Conservation (phyloP, 148 eudicot species). For the Amaranthus cruentus region DNA sequence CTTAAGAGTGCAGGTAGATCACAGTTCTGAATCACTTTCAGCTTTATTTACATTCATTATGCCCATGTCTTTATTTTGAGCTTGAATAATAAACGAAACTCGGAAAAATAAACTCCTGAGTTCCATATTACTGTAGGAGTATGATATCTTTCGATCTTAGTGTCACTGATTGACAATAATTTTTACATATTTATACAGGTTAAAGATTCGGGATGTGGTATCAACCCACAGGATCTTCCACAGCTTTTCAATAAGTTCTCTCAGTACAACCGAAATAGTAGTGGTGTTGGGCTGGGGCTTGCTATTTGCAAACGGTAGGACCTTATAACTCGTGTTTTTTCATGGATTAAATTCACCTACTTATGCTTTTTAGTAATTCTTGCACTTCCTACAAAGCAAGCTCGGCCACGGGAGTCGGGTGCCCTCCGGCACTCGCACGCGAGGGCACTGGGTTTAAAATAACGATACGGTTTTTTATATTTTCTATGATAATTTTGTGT, state of each 20-base stretch:
- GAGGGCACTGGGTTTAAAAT: too few species aligned
- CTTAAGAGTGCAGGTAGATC: constrained; percentile 69
- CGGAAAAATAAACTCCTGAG: too few species aligned
- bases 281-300: constrained; percentile 77
- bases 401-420: too few species aligned
- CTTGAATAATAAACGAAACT: neutral
- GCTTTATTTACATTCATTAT: neutral
- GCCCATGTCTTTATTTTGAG: neutral
- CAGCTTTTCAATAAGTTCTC: constrained; percentile 63
- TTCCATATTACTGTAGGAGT: too few species aligned
- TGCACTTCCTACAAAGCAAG: neutral
- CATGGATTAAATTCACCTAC: neutral
- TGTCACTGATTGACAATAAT: neutral
- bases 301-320: constrained; percentile 85
- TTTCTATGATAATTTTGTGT: too few species aligned
- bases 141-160: neutral
- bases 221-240: constrained; percentile 66
- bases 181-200: constrained; percentile 39
- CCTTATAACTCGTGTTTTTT: neutral
- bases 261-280: constrained; percentile 39
- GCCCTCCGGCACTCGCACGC: too few species aligned
- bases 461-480: too few species aligned
- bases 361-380: neutral
- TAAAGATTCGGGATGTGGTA: constrained; percentile 87
- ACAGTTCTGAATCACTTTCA: neutral